Evolutionary conservation across 345 rosid genomes (phyloP), one percentile per base, ranked within the genome.

Genomic region (Citrus medica): DNA sequence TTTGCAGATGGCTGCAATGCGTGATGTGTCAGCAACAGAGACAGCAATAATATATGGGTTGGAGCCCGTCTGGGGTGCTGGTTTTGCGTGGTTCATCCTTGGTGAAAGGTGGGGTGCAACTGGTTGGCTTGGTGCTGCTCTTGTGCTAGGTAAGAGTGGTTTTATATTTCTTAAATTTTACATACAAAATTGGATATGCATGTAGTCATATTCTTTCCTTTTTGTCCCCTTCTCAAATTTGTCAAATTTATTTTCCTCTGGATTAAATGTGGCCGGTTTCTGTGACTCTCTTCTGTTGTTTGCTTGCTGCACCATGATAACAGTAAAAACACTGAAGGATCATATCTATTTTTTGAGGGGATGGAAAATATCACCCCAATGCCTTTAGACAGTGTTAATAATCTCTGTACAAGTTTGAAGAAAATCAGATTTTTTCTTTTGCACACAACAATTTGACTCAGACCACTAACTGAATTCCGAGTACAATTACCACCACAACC

Each of bases 11-110:
- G 74, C 83, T 58, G 92, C 90, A 1, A 89, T 90, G 92, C 70
- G 85, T 17, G 88, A 90, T 80, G 89, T 92, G 24, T 87, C 89
- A 5, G 94, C 92, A 42, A 83, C 85, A 27, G 91, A 89, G 77
- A 83, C 90, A 30, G 92, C 92, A 30, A 80, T 89, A 74, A 83
- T 90, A 75, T 88, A 90, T 79, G 90, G 90, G 48, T 82, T 92
- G 83, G 97, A 92, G 80, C 92, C 92, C 5, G 86, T 88, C 6
- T 88, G 92, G 92, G 92, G 94, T 69, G 94, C 90, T 21, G 85
- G 84, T 74, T 92, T 92, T 81, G 90, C 92, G 40, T 92, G 97
- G 92, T 89, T 87, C 81, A 86, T 92, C 65, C 92, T 90, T 28
- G 89, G 89, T 17, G 94, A 90, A 84, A 82, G 94, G 70, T 90